phyloP scores from a whole-genome alignment of 495 filamentous ascomycete genomes.

The Hypomontagnella submonticulosa region DNA sequence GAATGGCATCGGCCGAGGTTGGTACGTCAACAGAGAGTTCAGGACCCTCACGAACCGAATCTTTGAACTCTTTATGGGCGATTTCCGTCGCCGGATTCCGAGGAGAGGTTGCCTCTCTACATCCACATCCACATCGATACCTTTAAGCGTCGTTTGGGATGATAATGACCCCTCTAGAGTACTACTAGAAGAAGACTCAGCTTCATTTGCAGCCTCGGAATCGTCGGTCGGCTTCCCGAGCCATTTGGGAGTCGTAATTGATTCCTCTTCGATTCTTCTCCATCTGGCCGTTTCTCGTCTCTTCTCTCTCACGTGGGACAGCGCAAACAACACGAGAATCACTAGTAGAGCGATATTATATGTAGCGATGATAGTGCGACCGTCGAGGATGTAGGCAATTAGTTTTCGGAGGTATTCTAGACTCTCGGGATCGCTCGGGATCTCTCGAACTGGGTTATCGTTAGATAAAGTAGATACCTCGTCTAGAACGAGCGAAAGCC shows the following conservation, averaged over 20 bases:
- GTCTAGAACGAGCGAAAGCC: constrained; percentile 16
- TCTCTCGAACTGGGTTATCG: constrained; percentile 8
- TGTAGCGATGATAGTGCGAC: constrained; percentile 47
- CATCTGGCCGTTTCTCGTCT: constrained; percentile 39
- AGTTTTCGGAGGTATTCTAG: constrained; percentile 49
- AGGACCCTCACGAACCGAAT: constrained; percentile 24
- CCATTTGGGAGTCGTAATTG: constrained; percentile 2
- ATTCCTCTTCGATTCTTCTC: constrained; percentile 28
- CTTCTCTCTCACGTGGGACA: constrained; percentile 43
- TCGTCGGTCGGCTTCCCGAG: constrained; percentile 23
- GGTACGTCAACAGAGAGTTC: constrained; percentile 58
- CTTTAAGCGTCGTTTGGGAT: constrained; percentile 33
- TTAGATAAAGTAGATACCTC: constrained; percentile 17
- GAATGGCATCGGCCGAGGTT: constrained; percentile 64
- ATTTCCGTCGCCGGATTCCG: constrained; percentile 18
- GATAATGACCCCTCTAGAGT: constrained; percentile 41
- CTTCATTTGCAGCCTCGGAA: constrained; percentile 27
- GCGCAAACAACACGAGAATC: constrained; percentile 44
- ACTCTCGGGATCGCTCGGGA: constrained; percentile 47
- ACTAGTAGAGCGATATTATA: constrained; percentile 52
- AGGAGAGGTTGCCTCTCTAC: constrained; percentile 44
- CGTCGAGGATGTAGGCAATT: constrained; percentile 47
- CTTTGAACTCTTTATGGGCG: constrained; percentile 7
- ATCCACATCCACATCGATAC: constrained; percentile 32
- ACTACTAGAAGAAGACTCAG: constrained; percentile 43